A percentile compares a stretch with the other conserved stretches of the same genome.
phyloP scores from a whole-genome alignment of 768 basidiomycete genomes.

The Pulveroboletus sp. region DNA sequence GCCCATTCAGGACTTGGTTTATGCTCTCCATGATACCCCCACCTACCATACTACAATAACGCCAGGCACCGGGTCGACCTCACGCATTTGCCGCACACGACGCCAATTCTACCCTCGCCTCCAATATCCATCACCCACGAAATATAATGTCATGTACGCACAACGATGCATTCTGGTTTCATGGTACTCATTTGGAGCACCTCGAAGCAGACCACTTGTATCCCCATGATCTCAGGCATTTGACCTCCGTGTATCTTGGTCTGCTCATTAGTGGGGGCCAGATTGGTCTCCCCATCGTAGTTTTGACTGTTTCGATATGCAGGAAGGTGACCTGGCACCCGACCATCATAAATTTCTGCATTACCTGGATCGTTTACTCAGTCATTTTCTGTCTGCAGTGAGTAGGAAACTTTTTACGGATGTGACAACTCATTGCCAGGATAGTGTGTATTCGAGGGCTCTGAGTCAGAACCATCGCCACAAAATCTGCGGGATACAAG shows the following conservation, averaged over 20 bases:
- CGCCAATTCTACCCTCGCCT: background rate
- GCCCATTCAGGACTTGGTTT: conserved; percentile 1
- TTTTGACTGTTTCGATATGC: conserved; percentile 42
- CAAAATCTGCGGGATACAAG: conserved; percentile 45
- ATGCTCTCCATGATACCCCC: conserved; percentile 9
- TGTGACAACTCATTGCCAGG: conserved; percentile 8
- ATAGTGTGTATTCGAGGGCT: conserved; percentile 34
- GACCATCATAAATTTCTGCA: conserved; percentile 53
- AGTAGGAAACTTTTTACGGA: conserved; percentile 20
- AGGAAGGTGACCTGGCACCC: conserved; percentile 45
- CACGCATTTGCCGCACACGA: background rate
- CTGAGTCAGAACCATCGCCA: conserved; percentile 20
- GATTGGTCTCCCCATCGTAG: conserved; percentile 45
- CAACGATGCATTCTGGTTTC: background rate
- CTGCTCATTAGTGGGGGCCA: conserved; percentile 53
- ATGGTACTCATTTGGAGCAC: conserved; percentile 1
- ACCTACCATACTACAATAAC: conserved; percentile 3
- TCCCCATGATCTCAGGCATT: conserved; percentile 23
- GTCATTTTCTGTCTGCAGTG: conserved; percentile 49
- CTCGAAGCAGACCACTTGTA: conserved; percentile 3
- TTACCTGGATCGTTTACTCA: conserved; percentile 55
- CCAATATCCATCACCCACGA: too few species aligned
- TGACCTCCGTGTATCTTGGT: conserved; percentile 40
- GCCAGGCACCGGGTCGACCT: conserved; percentile 2
- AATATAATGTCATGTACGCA: conserved; percentile 18